Evolutionary conservation across 257 asterid genomes (phyloP), one percentile per base, ranked within the genome.

Genomic region (Oldenlandia corymbosa): DNA sequence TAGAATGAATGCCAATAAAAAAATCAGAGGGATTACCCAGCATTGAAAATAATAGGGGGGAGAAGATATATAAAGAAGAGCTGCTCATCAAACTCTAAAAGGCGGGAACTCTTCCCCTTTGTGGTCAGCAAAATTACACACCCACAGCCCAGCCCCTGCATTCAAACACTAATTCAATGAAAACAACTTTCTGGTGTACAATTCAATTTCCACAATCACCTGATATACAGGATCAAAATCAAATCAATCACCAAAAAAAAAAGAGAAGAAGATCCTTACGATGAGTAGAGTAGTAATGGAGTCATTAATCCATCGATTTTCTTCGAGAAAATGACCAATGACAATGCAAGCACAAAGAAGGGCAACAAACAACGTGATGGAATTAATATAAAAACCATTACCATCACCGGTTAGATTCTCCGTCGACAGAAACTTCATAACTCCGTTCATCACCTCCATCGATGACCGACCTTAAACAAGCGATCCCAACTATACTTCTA

Each of bases 11-110:
- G 9, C 10, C 17, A 21, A 3, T 0, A 43, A 42, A 24, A 27
- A 60, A 39, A 14, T 13, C 7, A 24, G 10, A 60, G 42, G 42
- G 23, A 52, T 64, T 34, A 84, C 95, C 95, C 97, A 5, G 91
- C 96, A 76, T 88, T 88, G 52, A 87, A 90, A 55, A 90, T 87
- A 68, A 90, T 85, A 32, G 97, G 96, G 14, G 97, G 97, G 36
- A 90, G 75, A 55, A 90, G 78, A 78, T 85, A 90, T 36, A 80
- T 83, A 56, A 90, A 90, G 72, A 90, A 88, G 53, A 90, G 80
- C n/a, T 82, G 81, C 68, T 81, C 96, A 16, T 85, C 53, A 73
- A 90, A 90, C 58, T 65, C 86, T 70, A 88, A 59, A 14, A 85
- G 21, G 28, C 79, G 71, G 0, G 97, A 90, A 70, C 83, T 80